Evolutionary conservation across 2,329 filamentous ascomycete genomes (phyloP).

Genomic region (Sporothrix luriei): DNA sequence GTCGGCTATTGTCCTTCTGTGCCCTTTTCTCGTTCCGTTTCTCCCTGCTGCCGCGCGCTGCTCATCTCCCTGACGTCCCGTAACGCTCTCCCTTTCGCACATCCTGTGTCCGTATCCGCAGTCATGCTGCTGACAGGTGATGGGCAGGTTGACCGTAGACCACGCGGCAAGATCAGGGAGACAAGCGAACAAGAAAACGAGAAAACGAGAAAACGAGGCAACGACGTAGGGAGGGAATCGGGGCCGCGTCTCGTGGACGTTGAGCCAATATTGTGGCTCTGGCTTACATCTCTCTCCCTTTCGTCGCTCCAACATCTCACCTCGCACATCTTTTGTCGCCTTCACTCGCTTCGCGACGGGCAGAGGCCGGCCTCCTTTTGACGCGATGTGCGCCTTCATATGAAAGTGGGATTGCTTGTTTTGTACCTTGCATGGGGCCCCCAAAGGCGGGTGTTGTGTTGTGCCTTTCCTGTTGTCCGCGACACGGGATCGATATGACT

Average conservation of each 20-base stretch:
- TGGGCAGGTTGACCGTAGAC: constrained; percentile 10
- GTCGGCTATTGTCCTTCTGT: not conserved
- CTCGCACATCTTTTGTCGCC: not conserved
- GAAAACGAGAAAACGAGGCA: not conserved
- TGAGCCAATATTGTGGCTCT: constrained; percentile 22
- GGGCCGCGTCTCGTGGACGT: constrained; percentile 13
- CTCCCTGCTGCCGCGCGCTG: not conserved
- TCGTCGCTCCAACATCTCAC: not conserved
- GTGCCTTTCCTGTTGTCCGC: constrained; percentile 27
- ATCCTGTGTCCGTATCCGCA: constrained; percentile 14
- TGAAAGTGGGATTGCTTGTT: not conserved
- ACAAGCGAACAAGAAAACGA: not conserved
- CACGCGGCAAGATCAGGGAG: not conserved
- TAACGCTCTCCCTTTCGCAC: constrained; percentile 2
- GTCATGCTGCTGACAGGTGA: constrained; percentile 20
- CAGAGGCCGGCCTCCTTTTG: constrained; percentile 8
- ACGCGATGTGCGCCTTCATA: constrained; percentile 13
- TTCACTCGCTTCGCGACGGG: not conserved
- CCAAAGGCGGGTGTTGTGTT: not conserved
- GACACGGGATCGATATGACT: constrained; percentile 13
- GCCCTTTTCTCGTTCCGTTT: not conserved
- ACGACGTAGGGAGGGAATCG: not conserved
- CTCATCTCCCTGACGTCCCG: constrained; percentile 5
- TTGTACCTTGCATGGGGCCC: constrained; percentile 11
- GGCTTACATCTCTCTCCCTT: constrained; percentile 17